Evolutionary conservation across 2,329 filamentous ascomycete genomes (phyloP).

Genomic region (Didymella sp.): DNA sequence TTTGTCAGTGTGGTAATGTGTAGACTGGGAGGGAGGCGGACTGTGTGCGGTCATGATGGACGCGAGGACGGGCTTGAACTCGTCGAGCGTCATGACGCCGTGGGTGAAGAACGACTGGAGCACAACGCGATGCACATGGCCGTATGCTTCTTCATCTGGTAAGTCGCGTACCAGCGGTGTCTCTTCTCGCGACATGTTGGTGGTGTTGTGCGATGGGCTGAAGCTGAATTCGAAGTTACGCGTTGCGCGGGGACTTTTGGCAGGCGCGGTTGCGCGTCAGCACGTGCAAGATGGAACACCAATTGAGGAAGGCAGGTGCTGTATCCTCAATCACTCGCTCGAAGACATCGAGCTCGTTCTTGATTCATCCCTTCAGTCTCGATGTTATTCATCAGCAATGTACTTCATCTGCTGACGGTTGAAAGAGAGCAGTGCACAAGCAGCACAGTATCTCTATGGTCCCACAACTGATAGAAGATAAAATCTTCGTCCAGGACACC

Average conservation of each 20-base stretch:
- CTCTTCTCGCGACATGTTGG: constrained; percentile 13
- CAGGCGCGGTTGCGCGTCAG: constrained; percentile 26
- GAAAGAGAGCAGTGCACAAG: not conserved
- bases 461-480: not conserved
- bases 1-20: not conserved
- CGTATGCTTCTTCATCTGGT: constrained; percentile 26
- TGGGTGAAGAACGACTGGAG: constrained; percentile 85
- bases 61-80: constrained; percentile 77
- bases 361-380: not conserved
- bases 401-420: not conserved
- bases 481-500: not conserved
- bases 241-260: constrained; percentile 14
- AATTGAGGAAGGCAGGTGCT: not conserved
- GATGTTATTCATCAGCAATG: not conserved
- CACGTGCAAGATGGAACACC: constrained; percentile 21
- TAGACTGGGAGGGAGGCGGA: constrained; percentile 30
- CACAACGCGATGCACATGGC: constrained; percentile 80
- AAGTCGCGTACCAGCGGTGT: constrained; percentile 19
- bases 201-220: not conserved
- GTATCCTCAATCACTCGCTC: too few relatives aligned
- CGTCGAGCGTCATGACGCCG: constrained; percentile 75
- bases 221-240: not conserved
- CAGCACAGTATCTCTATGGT: not conserved
- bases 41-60: constrained; percentile 70
- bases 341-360: not conserved